Evolutionary conservation across 331 rosid species (phyloP).

Genomic region (Ulmus americana): DNA sequence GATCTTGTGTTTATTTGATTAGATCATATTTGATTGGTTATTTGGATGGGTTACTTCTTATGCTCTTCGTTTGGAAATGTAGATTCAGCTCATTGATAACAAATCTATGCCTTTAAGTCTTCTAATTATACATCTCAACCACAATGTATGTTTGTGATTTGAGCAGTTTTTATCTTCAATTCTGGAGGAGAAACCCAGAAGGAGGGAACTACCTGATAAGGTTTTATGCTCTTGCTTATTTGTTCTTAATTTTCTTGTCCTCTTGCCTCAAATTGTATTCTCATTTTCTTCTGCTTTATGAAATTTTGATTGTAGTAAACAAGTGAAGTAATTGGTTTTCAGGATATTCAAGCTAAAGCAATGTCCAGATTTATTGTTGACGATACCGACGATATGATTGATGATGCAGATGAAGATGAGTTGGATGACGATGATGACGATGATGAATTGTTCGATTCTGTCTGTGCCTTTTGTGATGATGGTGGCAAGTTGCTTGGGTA

Average conservation of each 20-base stretch:
- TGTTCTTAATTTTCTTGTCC: constrained; percentile 20
- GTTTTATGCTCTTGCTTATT: constrained; percentile 26
- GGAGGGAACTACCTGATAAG: constrained; percentile 38
- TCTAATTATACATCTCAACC: not conserved
- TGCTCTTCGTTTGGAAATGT: too few relatives aligned
- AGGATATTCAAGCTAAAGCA: constrained; percentile 41
- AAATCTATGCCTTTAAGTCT: not conserved
- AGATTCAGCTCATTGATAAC: not conserved
- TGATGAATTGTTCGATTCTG: constrained; percentile 61
- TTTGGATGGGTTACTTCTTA: too few relatives aligned
- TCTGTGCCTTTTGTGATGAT: constrained; percentile 81
- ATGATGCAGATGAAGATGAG: constrained; percentile 32
- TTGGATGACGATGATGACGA: constrained; percentile 39
- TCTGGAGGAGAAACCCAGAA: constrained; percentile 39
- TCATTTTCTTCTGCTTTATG: constrained; percentile 9
- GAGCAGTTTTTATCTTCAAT: constrained; percentile 51
- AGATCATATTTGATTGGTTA: too few relatives aligned
- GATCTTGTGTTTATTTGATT: too few relatives aligned
- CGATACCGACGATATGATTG: constrained; percentile 27
- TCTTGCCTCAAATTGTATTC: not conserved
- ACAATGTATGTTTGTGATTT: constrained; percentile 29
- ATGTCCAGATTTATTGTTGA: constrained; percentile 56
- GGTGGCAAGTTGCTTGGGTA: constrained; percentile 71
- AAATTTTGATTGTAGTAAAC: constrained; percentile 5
- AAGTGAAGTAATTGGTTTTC: constrained; percentile 18